A percentile compares a stretch with the other conserved stretches of the same genome.
Evolutionary conservation across 768 basidiomycete species (phyloP).

Genomic region (Naematelia encephala): DNA sequence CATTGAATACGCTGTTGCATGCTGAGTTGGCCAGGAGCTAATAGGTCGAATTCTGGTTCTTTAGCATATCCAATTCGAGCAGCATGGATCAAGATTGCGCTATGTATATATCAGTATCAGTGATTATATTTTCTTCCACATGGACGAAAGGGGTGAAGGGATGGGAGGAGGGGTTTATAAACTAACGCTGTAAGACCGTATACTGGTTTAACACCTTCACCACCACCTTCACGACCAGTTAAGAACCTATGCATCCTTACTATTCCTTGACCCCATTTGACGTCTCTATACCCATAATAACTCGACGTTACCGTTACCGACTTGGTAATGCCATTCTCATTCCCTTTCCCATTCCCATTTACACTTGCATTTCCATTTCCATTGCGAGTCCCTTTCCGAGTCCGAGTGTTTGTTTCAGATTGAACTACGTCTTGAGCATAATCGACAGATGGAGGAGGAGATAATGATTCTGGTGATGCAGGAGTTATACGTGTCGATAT

Average conservation of each 20-base stretch:
- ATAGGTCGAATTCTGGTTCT: constrained; percentile 55
- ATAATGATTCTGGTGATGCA: constrained; percentile 6
- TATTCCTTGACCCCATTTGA: constrained; percentile 54
- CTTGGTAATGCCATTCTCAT: too few species aligned
- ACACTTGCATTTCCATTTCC: too few species aligned
- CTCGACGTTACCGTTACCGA: too few species aligned
- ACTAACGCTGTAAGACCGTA: constrained; percentile 82
- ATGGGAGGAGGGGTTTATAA: neutral
- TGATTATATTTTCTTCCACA: neutral
- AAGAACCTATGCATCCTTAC: constrained; percentile 73
- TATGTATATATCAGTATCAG: constrained; percentile 27
- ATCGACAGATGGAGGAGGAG: constrained; percentile 44
- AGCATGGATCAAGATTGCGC: constrained; percentile 58
- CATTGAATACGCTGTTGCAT: constrained; percentile 54
- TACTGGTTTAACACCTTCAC: constrained; percentile 81
- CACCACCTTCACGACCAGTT: constrained; percentile 78
- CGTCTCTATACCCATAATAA: constrained; percentile 56
- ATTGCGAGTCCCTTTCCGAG: constrained; percentile 1
- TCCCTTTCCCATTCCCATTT: too few species aligned
- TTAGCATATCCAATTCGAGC: constrained; percentile 58
- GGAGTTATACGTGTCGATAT: constrained; percentile 48
- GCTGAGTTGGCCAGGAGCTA: constrained; percentile 55
- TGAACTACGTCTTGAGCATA: constrained; percentile 59
- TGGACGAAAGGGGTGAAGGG: neutral
- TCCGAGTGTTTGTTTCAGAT: constrained; percentile 58